Evolutionary conservation across 257 asterid genomes (phyloP).

Genomic region (Fraxinus pennsylvanica): DNA sequence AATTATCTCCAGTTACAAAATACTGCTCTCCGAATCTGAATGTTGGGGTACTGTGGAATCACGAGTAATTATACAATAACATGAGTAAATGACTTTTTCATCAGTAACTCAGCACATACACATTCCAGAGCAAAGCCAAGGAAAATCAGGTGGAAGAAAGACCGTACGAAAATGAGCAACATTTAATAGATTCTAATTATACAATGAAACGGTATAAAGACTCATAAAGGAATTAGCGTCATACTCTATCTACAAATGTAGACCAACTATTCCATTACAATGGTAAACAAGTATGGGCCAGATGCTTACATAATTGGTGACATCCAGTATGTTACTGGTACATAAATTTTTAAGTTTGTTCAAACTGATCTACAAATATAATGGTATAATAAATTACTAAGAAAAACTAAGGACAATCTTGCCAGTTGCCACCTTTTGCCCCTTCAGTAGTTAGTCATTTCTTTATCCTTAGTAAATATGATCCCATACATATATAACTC

Average conservation of each 20-base stretch:
- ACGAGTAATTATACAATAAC: not conserved
- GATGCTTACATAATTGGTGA: not conserved
- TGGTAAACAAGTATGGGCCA: not conserved
- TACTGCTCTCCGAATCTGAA: not conserved
- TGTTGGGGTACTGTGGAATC: not conserved
- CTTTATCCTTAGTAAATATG: not conserved
- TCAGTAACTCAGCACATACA: not conserved
- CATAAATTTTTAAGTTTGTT: not conserved
- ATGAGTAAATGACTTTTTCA: not conserved
- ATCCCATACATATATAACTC: not conserved
- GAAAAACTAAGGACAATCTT: not conserved
- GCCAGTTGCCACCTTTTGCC: not conserved
- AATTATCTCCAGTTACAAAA: not conserved
- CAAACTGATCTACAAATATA: not conserved
- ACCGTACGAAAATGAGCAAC: not conserved
- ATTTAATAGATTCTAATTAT: not conserved
- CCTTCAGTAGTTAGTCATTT: conserved; percentile 10
- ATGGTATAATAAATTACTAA: not conserved
- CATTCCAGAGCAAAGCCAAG: not conserved
- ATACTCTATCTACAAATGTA: conserved; percentile 1
- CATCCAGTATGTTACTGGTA: not conserved
- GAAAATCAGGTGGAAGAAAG: not conserved
- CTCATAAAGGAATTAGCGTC: not conserved
- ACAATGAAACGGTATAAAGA: not conserved
- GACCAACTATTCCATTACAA: not conserved